Percentiles rank a stretch among this genome's conserved stretches.
Evolutionary conservation across 441 rosid species (phyloP).

Genomic region (Gossypium gossypioides): DNA sequence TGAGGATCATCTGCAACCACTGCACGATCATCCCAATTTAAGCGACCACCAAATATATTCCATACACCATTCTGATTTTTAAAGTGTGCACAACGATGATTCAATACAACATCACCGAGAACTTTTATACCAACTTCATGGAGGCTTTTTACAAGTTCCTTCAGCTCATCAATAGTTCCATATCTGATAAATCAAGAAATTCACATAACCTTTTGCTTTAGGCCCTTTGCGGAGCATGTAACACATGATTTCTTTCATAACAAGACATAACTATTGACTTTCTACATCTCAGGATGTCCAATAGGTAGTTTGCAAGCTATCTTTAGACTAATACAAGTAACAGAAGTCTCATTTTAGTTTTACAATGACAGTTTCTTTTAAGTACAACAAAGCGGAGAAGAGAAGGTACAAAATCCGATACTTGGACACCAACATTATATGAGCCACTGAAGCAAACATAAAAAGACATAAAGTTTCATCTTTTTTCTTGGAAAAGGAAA

Average conservation of each 20-base stretch:
- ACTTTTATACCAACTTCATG: conserved; percentile 67
- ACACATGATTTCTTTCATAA: neutral
- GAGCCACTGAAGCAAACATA: neutral
- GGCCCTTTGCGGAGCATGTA: neutral
- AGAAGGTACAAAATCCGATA: neutral
- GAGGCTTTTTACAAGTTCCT: conserved; percentile 53
- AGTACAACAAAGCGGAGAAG: neutral
- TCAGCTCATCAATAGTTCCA: conserved; percentile 76
- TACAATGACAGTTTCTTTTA: neutral
- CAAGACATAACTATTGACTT: neutral
- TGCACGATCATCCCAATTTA: conserved; percentile 91
- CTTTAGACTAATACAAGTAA: neutral
- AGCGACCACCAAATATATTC: conserved; percentile 87
- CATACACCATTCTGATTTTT: conserved; percentile 80
- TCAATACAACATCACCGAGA: conserved; percentile 86
- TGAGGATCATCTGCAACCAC: conserved; percentile 93
- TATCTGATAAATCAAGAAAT: conserved; percentile 40
- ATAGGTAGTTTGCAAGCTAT: neutral
- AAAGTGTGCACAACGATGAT: conserved; percentile 88
- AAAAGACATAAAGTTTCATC: neutral
- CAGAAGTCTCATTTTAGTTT: neutral
- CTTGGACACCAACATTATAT: neutral
- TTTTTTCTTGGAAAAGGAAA: neutral
- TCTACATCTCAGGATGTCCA: neutral
- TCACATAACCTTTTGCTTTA: neutral